Base-by-base conservation (phyloP, 2,329 filamentous ascomycete genomes). In the Fusarium brachygibbosum region DNA sequence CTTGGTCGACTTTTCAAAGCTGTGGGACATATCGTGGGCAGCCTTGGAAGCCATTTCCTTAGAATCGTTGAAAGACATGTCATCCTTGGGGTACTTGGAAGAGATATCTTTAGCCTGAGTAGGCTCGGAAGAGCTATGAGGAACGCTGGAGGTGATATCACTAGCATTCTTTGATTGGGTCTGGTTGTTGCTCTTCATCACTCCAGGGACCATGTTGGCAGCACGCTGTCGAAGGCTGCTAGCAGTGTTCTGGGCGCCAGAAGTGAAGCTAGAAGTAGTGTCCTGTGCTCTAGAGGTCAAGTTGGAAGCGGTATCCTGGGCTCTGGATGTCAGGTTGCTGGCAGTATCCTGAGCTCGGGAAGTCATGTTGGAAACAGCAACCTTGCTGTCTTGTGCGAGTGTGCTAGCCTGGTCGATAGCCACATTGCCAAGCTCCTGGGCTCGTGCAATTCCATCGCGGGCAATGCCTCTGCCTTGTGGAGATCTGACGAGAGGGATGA, bases 401-500 rank as follows among this genome's bases (percentile, higher is more conserved):
- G 48, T 21, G 14, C 19, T 63, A 9, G 64, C 54, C 34, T 72
- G 71, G 9, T 71, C 60, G 9, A 52, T 44, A 0, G 70, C 70
- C 0, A 65, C 32, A 1, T 16, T 62, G 16, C 64, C 46, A 6
- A 72, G 21, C 21, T 72, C 69, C 23, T 52, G 53, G 0, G 70
- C 70, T 14, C 58, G 69, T 7, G 31, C 58, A 13, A 44, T 55
- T 12, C 60, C 58, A 12, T 71, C 57, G 6, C 51, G 53, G 1
- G 61, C 64, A 2, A 69, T 58, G 1, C 61, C 64, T 32, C 65
- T 29, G 4, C 67, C 69, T 2, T 40, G 53, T 0, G 69, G 63
- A 0, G 70, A 72, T 1, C 48, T 67, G 10, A 71, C 16, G 5
- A 72, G 69, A 7, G 70, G 70, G 1, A 69, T 52, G 5, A 60